Conservation (phyloP, 2,329 filamentous ascomycete species). For the Aspergillus terreus region DNA sequence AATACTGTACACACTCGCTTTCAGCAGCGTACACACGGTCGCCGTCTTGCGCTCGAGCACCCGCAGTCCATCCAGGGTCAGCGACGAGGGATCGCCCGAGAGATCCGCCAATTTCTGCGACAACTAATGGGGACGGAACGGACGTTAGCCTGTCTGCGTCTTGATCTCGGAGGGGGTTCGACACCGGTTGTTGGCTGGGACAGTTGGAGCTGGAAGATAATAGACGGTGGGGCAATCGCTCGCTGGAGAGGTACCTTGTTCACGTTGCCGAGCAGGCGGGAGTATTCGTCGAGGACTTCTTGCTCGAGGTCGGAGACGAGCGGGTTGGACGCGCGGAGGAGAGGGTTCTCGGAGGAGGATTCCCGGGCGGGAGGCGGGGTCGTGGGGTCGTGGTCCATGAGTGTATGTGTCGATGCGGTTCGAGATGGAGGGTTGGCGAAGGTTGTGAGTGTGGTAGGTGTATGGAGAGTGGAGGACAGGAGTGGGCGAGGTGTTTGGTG, state of each 20-base stretch:
- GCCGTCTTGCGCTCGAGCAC: constrained; percentile 92
- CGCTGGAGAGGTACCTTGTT: constrained; percentile 61
- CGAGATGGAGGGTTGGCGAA: neutral
- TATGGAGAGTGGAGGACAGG: neutral
- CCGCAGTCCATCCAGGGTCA: constrained; percentile 72
- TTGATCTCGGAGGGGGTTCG: neutral
- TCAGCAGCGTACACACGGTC: constrained; percentile 89
- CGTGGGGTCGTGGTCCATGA: neutral
- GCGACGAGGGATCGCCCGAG: constrained; percentile 67
- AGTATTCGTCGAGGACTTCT: constrained; percentile 92
- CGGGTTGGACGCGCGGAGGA: constrained; percentile 34
- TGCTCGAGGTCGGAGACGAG: constrained; percentile 75
- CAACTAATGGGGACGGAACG: constrained; percentile 16
- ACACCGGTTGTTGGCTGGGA: too few relatives aligned
- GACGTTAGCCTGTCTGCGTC: neutral
- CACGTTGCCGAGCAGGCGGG: constrained; percentile 81
- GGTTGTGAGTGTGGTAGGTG: neutral
- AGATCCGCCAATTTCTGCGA: constrained; percentile 49
- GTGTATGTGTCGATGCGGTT: neutral
- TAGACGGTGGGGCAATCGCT: too few relatives aligned
- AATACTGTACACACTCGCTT: constrained; percentile 98
- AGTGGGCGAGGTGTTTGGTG: too few relatives aligned
- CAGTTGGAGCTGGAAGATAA: too few relatives aligned
- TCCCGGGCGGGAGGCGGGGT: constrained; percentile 2
- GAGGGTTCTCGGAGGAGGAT: constrained; percentile 28